Base-by-base conservation (phyloP, 805 yeast species). In the Lipomyces chichibuensis region DNA sequence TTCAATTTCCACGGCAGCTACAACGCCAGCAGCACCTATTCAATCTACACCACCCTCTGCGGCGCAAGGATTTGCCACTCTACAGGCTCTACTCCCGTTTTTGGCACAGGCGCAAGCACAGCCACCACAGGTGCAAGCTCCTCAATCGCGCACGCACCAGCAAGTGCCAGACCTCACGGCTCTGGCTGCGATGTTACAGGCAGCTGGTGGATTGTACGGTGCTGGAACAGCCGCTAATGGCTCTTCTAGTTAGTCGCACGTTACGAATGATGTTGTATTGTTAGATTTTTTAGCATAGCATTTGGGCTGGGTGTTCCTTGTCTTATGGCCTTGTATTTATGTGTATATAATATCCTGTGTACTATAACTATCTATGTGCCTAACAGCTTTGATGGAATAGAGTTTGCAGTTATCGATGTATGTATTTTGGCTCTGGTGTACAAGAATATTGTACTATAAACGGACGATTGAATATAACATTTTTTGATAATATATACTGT, bases 131-230 rank as follows among this genome's bases (percentile, higher is more conserved):
- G 51, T 37, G 23, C 56, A 46, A 13, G 27, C 53, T n/a, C n/a
- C 52, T 17, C 56, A 49, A 32, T 23, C 63, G 39, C 17, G 33
- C 8, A 37, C 60, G 59, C 63, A 35, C 20, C 25, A 33, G 20
- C 39, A 20, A 17, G 14, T 56, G 23, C 39, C 37, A 49, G 57
- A 59, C 29, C 46, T 59, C 20, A 61, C 52, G n/a, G 68, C 68
- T 14, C 29, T 62, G 52, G 68, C 65, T n/a, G 68, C 68, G 35
- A 59, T 65, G 59, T 23, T 65, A 37, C 65, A 65, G 54, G 68
- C 65, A 9, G 68, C 60, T 29, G 51, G 64, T 13, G 63, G 55
- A n/a, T 43, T 43, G 20, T 43, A 43, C 23, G 49, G 49, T 3
- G 8, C 49, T 7, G 49, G 49, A 43, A 43, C n/a, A 14, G 20